Conservation (phyloP, 345 rosid species). For the Rhizophora mangle region DNA sequence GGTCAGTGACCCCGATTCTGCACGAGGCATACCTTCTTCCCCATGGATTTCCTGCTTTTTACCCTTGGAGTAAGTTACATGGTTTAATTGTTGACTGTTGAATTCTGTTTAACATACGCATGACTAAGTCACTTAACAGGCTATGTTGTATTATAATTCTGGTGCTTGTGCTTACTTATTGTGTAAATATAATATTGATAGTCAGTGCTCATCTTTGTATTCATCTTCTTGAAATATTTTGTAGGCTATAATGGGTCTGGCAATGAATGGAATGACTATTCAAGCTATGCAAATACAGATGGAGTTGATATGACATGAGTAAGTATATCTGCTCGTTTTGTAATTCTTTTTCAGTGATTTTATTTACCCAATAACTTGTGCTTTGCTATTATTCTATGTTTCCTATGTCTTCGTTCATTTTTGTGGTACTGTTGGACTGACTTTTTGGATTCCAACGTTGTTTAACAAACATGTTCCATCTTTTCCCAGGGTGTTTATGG, state of each 20-base stretch:
- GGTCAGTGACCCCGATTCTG: constrained; percentile 52
- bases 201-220: not conserved
- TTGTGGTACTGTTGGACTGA: not conserved
- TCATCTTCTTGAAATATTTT: not conserved
- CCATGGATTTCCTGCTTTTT: constrained; percentile 38
- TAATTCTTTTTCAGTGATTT: not conserved
- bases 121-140: too few relatives aligned
- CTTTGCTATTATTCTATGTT: not conserved
- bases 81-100: too few relatives aligned
- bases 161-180: not conserved
- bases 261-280: constrained; percentile 59
- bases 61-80: constrained; percentile 38
- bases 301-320: constrained; percentile 66
- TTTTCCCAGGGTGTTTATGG: constrained; percentile 13
- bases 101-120: too few relatives aligned
- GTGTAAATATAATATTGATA: not conserved
- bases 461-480: not conserved
- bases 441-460: too few relatives aligned
- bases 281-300: constrained; percentile 48
- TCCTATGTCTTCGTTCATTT: not conserved
- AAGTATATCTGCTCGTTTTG: constrained; percentile 18
- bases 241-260: constrained; percentile 48
- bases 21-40: constrained; percentile 58
- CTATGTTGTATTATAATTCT: too few relatives aligned
- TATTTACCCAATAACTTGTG: not conserved